Evolutionary conservation across 2,329 filamentous ascomycete genomes (phyloP), one percentile per base, ranked within the genome.

Genomic region (Cytospora leucostoma): DNA sequence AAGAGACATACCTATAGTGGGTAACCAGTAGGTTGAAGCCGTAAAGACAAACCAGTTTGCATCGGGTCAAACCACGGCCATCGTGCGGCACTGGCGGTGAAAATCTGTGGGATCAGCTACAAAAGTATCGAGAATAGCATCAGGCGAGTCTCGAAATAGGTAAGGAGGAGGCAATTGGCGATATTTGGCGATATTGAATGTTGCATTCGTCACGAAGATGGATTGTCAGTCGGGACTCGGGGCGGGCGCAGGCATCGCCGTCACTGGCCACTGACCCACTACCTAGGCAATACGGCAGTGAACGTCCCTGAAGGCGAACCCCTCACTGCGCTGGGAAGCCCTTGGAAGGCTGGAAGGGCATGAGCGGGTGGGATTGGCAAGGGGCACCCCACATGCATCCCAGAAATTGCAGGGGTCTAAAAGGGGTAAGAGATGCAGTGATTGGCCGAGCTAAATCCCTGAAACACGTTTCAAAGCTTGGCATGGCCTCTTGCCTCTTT

Each of bases 391-490:
- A 47, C 44, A 47, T 47, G 44, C n/a, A 47, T 47, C 44, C 44
- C n/a, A 47, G 44, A n/a, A 10, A 10, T 7, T 10, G 44, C n/a
- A 47, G 44, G 44, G 44, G n/a, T 47, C 3, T 19, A 47, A 21
- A 47, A 47, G 7, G 44, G 44, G 44, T 8, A 27, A 12, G 17
- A 47, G 8, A 12, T 10, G n/a, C 6, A 11, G 10, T 21, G 2
- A 47, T 47, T 47, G 44, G 44, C 8, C n/a, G 5, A 47, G 44
- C 8, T 7, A 19, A n/a, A 47, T 21, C 44, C 44, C 21, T 47
- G 44, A 47, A 47, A 47, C 44, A 47, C 44, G 44, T 47, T 47
- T 47, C 44, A 47, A 47, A 47, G 44, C 44, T 47, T 47, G 44
- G 44, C 44, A 10, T 47, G 4, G 17, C 2, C 21, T 11, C 21